Percentiles rank a stretch among this genome's conserved stretches.
These are phyloP conservation scores for Crithidia expoeki DNA, from an alignment of 208 protist species.

Conservation along the genomic window DNA sequence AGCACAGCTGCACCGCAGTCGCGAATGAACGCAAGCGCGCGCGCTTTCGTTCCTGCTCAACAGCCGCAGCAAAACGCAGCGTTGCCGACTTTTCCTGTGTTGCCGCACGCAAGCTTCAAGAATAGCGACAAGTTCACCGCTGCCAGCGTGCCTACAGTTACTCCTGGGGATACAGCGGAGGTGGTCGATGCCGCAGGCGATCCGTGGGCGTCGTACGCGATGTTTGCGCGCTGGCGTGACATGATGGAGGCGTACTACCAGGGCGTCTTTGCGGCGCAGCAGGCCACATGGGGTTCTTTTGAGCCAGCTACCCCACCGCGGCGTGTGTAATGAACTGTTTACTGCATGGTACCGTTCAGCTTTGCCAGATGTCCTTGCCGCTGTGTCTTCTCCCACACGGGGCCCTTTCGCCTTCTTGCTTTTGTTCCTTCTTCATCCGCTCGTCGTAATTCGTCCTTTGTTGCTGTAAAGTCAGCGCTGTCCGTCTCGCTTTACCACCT, in stretches of 20 bases:
- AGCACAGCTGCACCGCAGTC: not conserved
- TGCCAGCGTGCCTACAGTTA: not conserved
- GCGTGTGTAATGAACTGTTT: not conserved
- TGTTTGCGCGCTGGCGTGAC: constrained; percentile 43
- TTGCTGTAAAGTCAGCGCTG: too few species aligned
- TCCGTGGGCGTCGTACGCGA: constrained; percentile 45
- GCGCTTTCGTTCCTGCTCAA: constrained; percentile 20
- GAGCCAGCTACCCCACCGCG: not conserved
- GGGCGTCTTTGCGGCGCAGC: constrained; percentile 20
- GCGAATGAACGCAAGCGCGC: constrained; percentile 22
- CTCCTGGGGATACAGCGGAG: not conserved
- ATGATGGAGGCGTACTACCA: constrained; percentile 47
- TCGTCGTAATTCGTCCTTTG: too few species aligned
- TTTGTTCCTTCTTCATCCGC: constrained; percentile 7
- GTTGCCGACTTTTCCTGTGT: not conserved
- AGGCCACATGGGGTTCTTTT: not conserved
- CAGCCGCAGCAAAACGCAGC: constrained; percentile 2
- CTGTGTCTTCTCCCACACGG: not conserved
- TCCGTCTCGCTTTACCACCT: too few species aligned
- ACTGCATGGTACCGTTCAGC: too few species aligned
- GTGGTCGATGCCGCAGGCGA: not conserved
- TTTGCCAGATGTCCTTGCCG: not conserved
- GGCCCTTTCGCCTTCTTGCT: not conserved
- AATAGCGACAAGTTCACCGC: not conserved
- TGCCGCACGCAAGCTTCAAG: too few species aligned